Base-by-base conservation (phyloP, 768 basidiomycete species). In the Roridomyces roridus region DNA sequence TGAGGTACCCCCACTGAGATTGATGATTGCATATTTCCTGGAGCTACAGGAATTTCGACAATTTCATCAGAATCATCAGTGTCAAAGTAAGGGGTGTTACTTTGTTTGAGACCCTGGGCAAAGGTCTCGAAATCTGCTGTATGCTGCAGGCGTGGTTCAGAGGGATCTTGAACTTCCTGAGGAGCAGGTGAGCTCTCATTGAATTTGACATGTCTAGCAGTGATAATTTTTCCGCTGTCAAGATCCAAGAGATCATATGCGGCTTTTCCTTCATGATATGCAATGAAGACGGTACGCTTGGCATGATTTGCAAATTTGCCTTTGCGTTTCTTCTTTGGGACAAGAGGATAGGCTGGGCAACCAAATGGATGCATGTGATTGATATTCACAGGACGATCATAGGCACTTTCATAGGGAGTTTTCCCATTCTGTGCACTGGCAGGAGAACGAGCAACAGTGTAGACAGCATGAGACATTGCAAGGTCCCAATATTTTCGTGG, bases 321-420 rank as follows among this genome's bases (percentile, higher is more conserved):
- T 34, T 45, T 39, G 17, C n/a, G 20, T n/a, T 39, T 23, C 34
- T 68, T 55, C 41, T 68, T 55, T n/a, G 48, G 64, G 23, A 61
- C 57, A 44, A 59, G 56, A 24, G 53, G 65, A 26, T 61, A 66
- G 20, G 63, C 64, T 14, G 31, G 40, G 40, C 64, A 69, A n/a
- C 70, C 65, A 25, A 67, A 70, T 26, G 59, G 55, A 10, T 59
- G 56, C 0, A 70, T 18, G 15, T 57, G 43, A 4, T 45, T 40
- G 0, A 71, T 18, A 10, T 66, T 40, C 0, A 63, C 63, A 26
- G 28, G 48, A 0, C 5, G 9, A 5, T 51, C 50, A 0, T 5
- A 24, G 47, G 54, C 56, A 7, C 21, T 15, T 37, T 57, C 50
- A 39, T 51, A 25, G 5, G 50, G 50, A 15, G 36, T 51, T 18